Percentiles rank a stretch among this genome's conserved stretches.
phyloP scores from a whole-genome alignment of 1,284 basidiomycete genomes.

The Xerocomus minutiporus region DNA sequence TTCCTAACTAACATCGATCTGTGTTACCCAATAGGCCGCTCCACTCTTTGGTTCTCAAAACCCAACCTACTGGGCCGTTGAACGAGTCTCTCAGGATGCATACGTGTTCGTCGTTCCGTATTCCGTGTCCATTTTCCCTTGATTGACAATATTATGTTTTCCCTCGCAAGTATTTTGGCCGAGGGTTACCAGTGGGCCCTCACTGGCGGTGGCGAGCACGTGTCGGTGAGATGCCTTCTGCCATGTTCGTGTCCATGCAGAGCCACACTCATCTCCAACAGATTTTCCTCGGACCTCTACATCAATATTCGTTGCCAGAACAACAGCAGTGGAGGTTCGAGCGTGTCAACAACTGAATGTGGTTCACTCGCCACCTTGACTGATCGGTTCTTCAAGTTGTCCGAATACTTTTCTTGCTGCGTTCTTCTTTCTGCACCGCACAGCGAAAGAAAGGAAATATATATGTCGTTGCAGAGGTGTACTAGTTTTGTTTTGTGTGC shows the following conservation, averaged over 20 bases:
- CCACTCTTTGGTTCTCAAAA: neutral
- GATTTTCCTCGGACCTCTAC: neutral
- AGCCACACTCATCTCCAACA: neutral
- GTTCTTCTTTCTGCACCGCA: too few species aligned
- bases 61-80: neutral
- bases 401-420: too few species aligned
- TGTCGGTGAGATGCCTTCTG: neutral
- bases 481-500: too few species aligned
- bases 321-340: neutral
- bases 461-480: too few species aligned
- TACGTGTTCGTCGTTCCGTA: neutral
- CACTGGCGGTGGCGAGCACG: too few species aligned
- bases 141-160: neutral
- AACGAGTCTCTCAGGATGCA: neutral
- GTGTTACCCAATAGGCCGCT: neutral
- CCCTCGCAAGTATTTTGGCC: neutral
- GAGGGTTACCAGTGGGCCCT: neutral
- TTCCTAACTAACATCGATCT: neutral
- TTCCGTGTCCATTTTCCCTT: neutral
- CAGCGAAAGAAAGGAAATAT: too few species aligned
- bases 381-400: too few species aligned
- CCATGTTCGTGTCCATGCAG: neutral
- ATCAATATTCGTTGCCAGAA: neutral
- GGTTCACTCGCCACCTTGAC: too few species aligned
- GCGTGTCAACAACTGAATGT: too few species aligned